Conservation (phyloP, 331 rosid genomes). For the Stylosanthes scabra region DNA sequence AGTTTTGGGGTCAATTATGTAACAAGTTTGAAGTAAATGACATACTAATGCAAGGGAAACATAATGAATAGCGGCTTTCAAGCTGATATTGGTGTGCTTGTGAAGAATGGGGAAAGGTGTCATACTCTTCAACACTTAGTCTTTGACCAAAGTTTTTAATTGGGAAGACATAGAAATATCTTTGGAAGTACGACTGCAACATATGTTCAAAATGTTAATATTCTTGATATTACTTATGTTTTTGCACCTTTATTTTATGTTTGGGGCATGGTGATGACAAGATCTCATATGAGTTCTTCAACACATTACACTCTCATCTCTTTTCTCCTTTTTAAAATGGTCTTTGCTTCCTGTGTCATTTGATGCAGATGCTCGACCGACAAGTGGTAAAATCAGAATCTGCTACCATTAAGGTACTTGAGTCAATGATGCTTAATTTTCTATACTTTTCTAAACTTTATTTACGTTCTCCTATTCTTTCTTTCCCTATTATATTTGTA, state of each 20-base stretch:
- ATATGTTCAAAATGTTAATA: conserved; percentile 11
- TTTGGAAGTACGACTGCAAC: not conserved
- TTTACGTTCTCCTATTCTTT: not conserved
- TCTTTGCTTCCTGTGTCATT: not conserved
- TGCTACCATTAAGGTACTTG: conserved; percentile 86
- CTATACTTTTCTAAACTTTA: conserved; percentile 1
- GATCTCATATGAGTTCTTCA: not conserved
- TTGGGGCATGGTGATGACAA: not conserved
- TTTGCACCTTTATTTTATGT: not conserved
- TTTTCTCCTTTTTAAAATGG: not conserved
- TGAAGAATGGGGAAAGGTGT: conserved; percentile 7
- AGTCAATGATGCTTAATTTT: not conserved
- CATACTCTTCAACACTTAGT: not conserved
- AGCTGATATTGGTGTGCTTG: not conserved
- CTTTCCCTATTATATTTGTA: too few relatives aligned
- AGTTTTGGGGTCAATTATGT: conserved; percentile 8
- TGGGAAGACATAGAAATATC: conserved; percentile 19
- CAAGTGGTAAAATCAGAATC: conserved; percentile 97
- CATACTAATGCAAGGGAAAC: conserved; percentile 1
- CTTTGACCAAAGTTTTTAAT: not conserved
- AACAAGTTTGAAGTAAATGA: conserved; percentile 21
- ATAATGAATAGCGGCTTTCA: not conserved
- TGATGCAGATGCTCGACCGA: conserved; percentile 79
- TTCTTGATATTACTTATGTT: not conserved
- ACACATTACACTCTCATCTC: not conserved